Evolutionary conservation across 257 asterid species (phyloP).

Genomic region (Perilla frutescens): DNA sequence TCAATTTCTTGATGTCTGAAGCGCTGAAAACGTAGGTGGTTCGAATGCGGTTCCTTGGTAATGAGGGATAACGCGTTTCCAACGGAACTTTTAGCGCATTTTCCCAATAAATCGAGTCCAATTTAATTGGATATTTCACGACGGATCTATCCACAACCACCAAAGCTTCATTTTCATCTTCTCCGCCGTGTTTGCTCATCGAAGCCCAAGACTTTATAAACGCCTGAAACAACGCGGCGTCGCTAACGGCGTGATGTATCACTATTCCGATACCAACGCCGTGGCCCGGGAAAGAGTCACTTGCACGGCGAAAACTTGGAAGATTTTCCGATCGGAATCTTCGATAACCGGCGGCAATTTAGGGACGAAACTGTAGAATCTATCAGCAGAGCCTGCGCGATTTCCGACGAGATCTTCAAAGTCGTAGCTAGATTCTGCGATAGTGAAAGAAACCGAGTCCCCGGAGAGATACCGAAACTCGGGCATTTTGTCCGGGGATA

Average conservation of each 20-base stretch:
- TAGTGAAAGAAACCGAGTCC: slow-evolving; percentile 44
- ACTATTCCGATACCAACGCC: slow-evolving; percentile 56
- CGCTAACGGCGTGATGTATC: slow-evolving; percentile 48
- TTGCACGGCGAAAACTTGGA: slow-evolving; percentile 48
- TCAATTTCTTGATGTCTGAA: slow-evolving; percentile 42
- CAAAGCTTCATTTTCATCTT: background rate
- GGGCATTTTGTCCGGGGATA: slow-evolving; percentile 35
- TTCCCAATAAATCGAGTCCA: slow-evolving; percentile 33
- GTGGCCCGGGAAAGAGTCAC: slow-evolving; percentile 42
- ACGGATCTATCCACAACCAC: slow-evolving; percentile 40
- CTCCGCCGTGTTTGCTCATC: slow-evolving; percentile 32
- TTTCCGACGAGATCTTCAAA: slow-evolving; percentile 41
- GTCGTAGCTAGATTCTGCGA: slow-evolving; percentile 38
- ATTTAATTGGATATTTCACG: slow-evolving; percentile 37
- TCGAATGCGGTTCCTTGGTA: slow-evolving; percentile 42
- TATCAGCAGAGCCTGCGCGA: slow-evolving; percentile 44
- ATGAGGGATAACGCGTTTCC: background rate
- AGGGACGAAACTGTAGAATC: slow-evolving; percentile 49
- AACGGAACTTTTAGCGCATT: background rate
- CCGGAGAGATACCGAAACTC: slow-evolving; percentile 40
- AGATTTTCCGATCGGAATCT: slow-evolving; percentile 22
- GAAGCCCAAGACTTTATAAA: slow-evolving; percentile 56
- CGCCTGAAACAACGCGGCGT: slow-evolving; percentile 41
- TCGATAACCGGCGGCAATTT: slow-evolving; percentile 33
- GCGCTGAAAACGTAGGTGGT: slow-evolving; percentile 45